Evolutionary conservation across 2,329 filamentous ascomycete genomes (phyloP).

Genomic region (Colletotrichum paranaense): DNA sequence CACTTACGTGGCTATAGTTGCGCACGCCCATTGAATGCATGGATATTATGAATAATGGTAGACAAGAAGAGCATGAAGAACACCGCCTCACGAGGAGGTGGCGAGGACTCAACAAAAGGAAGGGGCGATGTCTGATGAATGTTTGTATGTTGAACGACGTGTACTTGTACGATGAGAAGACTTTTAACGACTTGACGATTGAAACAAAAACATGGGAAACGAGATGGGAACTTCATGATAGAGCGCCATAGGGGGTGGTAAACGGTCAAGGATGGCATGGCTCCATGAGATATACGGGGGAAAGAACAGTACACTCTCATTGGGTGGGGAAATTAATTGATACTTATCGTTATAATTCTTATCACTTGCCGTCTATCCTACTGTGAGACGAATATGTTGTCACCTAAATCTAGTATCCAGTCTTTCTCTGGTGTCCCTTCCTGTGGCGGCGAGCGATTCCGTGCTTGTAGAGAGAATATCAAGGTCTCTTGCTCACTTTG

Average conservation of each 20-base stretch:
- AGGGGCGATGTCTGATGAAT: not conserved
- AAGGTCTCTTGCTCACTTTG: no score
- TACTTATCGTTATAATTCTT: not conserved
- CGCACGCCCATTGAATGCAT: slow-evolving; percentile 70
- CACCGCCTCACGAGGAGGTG: not conserved
- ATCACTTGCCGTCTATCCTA: not conserved
- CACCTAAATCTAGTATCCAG: no score
- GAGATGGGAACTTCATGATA: not conserved
- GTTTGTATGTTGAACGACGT: not conserved
- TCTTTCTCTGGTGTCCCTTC: no score
- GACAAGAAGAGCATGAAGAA: not conserved
- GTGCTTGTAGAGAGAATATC: no score
- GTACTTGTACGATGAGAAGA: slow-evolving; percentile 8
- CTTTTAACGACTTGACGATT: slow-evolving; percentile 13
- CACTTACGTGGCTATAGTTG: slow-evolving; percentile 89
- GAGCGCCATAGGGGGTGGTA: not conserved
- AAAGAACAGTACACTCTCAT: not conserved
- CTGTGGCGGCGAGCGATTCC: no score
- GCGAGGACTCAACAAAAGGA: not conserved
- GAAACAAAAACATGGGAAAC: not conserved
- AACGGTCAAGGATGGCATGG: not conserved
- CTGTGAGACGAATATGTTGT: not conserved
- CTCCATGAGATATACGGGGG: not conserved
- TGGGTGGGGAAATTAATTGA: not conserved
- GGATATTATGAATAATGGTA: not conserved